A percentile compares a stretch with the other conserved stretches of the same genome.
These are phyloP conservation scores for Lepraria neglecta DNA, from an alignment of 495 filamentous ascomycete genomes.

Conservation along the genomic window DNA sequence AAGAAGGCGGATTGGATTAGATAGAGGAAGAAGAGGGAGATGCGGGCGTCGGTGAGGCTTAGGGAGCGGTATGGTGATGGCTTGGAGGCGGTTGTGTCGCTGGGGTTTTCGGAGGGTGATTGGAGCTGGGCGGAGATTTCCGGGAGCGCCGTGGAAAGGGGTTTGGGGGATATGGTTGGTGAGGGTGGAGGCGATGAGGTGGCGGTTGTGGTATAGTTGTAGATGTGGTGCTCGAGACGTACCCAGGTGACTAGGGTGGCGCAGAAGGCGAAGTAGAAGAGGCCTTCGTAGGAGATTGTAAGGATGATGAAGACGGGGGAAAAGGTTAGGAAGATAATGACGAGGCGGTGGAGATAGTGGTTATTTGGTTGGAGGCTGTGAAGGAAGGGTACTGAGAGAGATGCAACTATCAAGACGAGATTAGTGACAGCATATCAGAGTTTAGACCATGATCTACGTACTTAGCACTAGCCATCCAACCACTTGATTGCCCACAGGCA, in stretches of 20 bases:
- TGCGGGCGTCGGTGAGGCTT: slow-evolving; percentile 72
- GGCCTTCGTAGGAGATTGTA: slow-evolving; percentile 94
- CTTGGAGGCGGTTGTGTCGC: slow-evolving; percentile 31
- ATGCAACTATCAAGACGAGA: slow-evolving; percentile 49
- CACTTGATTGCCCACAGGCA: slow-evolving; percentile 84
- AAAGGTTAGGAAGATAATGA: slow-evolving; percentile 89
- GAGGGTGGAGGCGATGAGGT: slow-evolving; percentile 10
- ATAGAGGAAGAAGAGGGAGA: slow-evolving; percentile 90
- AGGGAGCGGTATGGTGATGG: slow-evolving; percentile 59
- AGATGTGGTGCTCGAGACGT: slow-evolving; percentile 74
- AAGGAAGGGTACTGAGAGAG: slow-evolving; percentile 71
- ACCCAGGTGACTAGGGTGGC: slow-evolving; percentile 84
- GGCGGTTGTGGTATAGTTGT: slow-evolving; percentile 44
- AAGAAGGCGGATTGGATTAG: slow-evolving; percentile 96
- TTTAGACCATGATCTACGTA: slow-evolving; percentile 38
- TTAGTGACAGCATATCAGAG: neutral
- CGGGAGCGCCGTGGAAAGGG: slow-evolving; percentile 26
- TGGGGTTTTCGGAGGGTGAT: slow-evolving; percentile 26
- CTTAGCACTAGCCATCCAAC: slow-evolving; percentile 80
- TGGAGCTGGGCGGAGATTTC: slow-evolving; percentile 26
- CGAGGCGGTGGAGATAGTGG: slow-evolving; percentile 83
- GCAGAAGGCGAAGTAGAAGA: slow-evolving; percentile 92
- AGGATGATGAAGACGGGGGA: slow-evolving; percentile 92
- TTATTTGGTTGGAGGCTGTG: slow-evolving; percentile 76
- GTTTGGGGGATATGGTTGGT: slow-evolving; percentile 26